Base-by-base conservation (phyloP, 805 yeast genomes). In the Zygotorulaspora sp. region DNA sequence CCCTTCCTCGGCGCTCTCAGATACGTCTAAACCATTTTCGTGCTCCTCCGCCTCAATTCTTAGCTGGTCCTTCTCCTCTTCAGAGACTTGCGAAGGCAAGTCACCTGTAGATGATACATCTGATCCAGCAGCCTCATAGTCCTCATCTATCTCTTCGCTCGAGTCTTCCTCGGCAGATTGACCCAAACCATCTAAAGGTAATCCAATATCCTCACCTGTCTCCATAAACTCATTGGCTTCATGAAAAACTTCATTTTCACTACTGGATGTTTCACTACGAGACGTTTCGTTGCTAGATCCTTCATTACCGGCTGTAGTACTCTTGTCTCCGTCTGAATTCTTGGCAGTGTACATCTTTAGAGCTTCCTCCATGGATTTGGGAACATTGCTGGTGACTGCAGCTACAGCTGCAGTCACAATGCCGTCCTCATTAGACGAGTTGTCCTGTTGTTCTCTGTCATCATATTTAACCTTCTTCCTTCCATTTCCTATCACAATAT, bases 371-470 rank as follows among this genome's bases (percentile, higher is more conserved):
- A 73, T 57, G 41, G 74, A 75, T 49, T 67, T 71, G 40, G 74
- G 74, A 19, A 78, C 77, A 1, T 80, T 68, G 52, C 75, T 75
- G 6, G 74, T 79, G 7, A 78, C 78, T 72, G 74, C 65, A 13
- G 77, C 70, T 40, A 53, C 32, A 20, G 30, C 31, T 7, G 37
- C 15, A 29, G 15, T 21, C 32, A 24, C 40, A 14, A 16, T 16
- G 6, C 12, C 35, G 11, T 28, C 28, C 6, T 21, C 36, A 11
- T 5, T 8, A 7, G 23, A 21, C 23, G 7, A 10, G 9, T 21
- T 23, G 20, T 27, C 31, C 25, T 10, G 76, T 75, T 48, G 65
- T 61, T 43, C 21, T 26, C 13, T 32, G 42, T 50, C 44, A 43
- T 40, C 27, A 28, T 40, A 21, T 30, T 25, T 15, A 30, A 4